Base-by-base conservation (phyloP, 2,329 filamentous ascomycete genomes). In the Diaporthe capsici region DNA sequence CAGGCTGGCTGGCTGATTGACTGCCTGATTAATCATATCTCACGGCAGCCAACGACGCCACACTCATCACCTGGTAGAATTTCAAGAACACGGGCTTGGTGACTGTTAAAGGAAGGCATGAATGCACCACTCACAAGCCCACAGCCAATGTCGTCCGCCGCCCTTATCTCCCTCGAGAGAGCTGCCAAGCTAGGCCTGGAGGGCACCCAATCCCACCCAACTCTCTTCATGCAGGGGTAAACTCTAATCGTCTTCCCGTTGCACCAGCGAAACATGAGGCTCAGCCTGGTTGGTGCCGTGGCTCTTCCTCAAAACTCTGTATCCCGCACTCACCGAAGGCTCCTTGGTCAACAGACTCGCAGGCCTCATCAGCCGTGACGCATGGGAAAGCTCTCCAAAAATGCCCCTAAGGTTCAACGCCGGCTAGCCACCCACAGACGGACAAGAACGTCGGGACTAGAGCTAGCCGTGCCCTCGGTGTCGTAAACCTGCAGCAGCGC, bases 191-290 rank as follows among this genome's bases (percentile, higher is more conserved):
- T 15, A 34, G 65, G 31, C 44, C n/a, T 34, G 44, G 42, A 37
- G 31, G 63, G 28, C 44, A 34, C 63, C 63, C 47, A 68, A 68
- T 68, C 63, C 31, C 47, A 53, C 65, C 17, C 15, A 31, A 13
- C 65, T 49, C 65, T 39, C 65, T 39, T 42, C 65, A 68, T 68
- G 65, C 65, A 68, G 65, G 65, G 65, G 65, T 12, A 51, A 68
- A 68, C 47, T 53, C 47, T 68, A 68, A 68, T 25, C 47, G n/a
- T 39, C 34, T 53, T 68, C 47, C 65, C 65, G 65, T 28, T 53
- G 65, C 65, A 68, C 47, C 44, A 68, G 34, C 65, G 47, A 68
- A 68, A 55, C 65, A 53, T 68, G 65, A 34, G 65, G 65, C 65
- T 68, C 47, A 51, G 65, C 17, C 47, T 53, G 47, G 44, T 37